Evolutionary conservation across 345 rosid genomes (phyloP).

Genomic region (Brassica juncea): DNA sequence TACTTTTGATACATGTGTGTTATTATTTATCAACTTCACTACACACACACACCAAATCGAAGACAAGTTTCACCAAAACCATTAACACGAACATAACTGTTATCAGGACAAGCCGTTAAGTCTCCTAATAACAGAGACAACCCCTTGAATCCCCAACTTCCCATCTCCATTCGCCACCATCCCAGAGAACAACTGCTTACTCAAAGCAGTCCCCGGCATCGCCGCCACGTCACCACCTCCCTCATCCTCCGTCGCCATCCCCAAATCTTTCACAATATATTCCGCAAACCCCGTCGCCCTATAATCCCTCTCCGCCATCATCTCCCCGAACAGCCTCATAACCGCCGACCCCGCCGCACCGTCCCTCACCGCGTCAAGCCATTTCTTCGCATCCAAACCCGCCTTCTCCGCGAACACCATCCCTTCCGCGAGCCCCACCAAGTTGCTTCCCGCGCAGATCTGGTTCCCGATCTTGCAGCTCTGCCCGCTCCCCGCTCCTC

Average conservation of each 20-base stretch:
- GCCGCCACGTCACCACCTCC: conserved; percentile 51
- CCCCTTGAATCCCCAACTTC: conserved; percentile 70
- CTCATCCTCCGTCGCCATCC: conserved; percentile 75
- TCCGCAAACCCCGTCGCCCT: conserved; percentile 72
- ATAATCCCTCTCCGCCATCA: conserved; percentile 64
- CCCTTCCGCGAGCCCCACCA: conserved; percentile 78
- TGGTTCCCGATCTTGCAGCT: conserved; percentile 81
- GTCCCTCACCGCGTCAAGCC: conserved; percentile 51
- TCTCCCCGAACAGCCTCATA: conserved; percentile 71
- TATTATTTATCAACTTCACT: neutral
- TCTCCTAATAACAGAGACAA: conserved; percentile 68
- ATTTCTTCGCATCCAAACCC: conserved; percentile 57
- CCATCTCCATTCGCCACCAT: conserved; percentile 89
- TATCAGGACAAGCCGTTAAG: neutral
- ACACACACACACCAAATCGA: neutral
- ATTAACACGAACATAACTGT: neutral
- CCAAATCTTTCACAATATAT: conserved; percentile 87
- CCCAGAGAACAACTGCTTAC: conserved; percentile 69
- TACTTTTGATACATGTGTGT: neutral
- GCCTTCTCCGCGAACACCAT: conserved; percentile 66
- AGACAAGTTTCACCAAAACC: neutral
- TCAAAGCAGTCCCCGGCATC: conserved; percentile 63
- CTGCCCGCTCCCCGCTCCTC: conserved; percentile 75
- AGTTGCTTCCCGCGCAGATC: conserved; percentile 64
- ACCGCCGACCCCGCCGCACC: conserved; percentile 72